Conservation (phyloP, 192 early-diverging fungal species). For the Coemansia sp. region DNA sequence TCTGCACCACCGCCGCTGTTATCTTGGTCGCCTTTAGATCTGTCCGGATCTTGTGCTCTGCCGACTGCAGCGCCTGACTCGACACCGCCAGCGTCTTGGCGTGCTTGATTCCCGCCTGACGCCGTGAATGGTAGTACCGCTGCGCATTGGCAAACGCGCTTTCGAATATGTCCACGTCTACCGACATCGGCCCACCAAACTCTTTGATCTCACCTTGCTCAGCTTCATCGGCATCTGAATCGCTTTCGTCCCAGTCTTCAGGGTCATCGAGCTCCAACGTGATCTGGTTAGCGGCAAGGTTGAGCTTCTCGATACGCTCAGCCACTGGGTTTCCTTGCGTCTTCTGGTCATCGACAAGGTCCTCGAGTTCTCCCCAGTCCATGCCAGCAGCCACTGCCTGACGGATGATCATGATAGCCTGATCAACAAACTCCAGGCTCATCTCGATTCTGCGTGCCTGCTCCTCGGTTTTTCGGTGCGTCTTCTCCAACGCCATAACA, state of each 20-base stretch:
- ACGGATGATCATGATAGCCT: conserved; percentile 82
- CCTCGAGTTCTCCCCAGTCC: conserved; percentile 95
- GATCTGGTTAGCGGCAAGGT: conserved; percentile 80
- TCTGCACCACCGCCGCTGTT: conserved; percentile 76
- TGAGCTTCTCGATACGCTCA: conserved; percentile 67
- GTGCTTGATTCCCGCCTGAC: conserved; percentile 82
- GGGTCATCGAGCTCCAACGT: conserved; percentile 60
- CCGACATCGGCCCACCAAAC: conserved; percentile 38
- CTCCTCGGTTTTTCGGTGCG: conserved; percentile 68
- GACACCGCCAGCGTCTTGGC: conserved; percentile 86
- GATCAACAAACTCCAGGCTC: conserved; percentile 83
- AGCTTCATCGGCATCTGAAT: conserved; percentile 41
- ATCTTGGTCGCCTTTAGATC: conserved; percentile 76
- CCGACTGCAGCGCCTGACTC: conserved; percentile 83
- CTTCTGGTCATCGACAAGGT: conserved; percentile 81
- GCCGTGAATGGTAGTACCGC: conserved; percentile 84
- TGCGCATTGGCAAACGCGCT: conserved; percentile 90
- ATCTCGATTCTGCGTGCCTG: conserved; percentile 85
- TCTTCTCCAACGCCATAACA: conserved; percentile 70
- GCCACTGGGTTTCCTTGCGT: conserved; percentile 80
- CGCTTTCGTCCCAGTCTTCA: conserved; percentile 59
- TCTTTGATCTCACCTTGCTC: conserved; percentile 41
- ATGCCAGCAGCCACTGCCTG: conserved; percentile 87
- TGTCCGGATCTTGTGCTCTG: conserved; percentile 84
- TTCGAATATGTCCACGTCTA: conserved; percentile 87